These are phyloP conservation scores for Globisporangium irregulare DNA, from an alignment of 352 stramenopile species.

Conservation along the genomic window DNA sequence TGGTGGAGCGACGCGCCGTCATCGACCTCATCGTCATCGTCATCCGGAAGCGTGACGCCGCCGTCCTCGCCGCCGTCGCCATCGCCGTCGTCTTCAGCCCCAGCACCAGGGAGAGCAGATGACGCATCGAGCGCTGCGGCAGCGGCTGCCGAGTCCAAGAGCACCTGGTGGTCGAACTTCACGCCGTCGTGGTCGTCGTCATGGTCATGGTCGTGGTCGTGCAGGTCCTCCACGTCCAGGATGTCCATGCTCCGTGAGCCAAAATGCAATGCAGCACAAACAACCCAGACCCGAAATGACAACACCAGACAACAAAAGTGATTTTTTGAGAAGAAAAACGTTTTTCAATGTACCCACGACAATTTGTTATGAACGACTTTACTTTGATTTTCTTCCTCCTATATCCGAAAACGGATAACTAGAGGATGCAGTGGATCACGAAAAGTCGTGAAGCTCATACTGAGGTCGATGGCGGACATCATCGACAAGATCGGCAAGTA, in stretches of 20 bases:
- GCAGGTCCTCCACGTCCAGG: slow-evolving; percentile 14
- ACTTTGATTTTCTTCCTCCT: too few relatives aligned
- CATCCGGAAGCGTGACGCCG: slow-evolving; percentile 15
- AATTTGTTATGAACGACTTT: too few relatives aligned
- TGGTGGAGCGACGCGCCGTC: slow-evolving; percentile 11
- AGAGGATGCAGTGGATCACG: neutral
- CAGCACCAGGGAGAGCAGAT: neutral
- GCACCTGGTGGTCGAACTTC: slow-evolving; percentile 11
- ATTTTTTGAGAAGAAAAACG: too few relatives aligned
- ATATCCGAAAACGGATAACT: neutral
- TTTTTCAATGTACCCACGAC: too few relatives aligned
- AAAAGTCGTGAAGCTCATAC: neutral
- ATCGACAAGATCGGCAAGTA: slow-evolving; percentile 70
- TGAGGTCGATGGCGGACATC: slow-evolving; percentile 44
- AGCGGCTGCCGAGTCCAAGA: slow-evolving; percentile 9
- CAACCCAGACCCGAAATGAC: too few relatives aligned
- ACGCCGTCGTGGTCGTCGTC: neutral
- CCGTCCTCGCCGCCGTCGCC: slow-evolving; percentile 18
- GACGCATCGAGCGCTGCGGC: slow-evolving; percentile 13
- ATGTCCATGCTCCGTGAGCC: slow-evolving; percentile 15
- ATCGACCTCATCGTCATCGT: slow-evolving; percentile 20
- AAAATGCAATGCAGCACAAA: neutral
- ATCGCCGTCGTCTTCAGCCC: slow-evolving; percentile 9
- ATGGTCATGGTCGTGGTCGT: slow-evolving; percentile 3
- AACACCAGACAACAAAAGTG: too few relatives aligned